These are phyloP conservation scores for Rhynchosporium secalis DNA, from an alignment of 2,329 filamentous ascomycete species.

Conservation along the genomic window DNA sequence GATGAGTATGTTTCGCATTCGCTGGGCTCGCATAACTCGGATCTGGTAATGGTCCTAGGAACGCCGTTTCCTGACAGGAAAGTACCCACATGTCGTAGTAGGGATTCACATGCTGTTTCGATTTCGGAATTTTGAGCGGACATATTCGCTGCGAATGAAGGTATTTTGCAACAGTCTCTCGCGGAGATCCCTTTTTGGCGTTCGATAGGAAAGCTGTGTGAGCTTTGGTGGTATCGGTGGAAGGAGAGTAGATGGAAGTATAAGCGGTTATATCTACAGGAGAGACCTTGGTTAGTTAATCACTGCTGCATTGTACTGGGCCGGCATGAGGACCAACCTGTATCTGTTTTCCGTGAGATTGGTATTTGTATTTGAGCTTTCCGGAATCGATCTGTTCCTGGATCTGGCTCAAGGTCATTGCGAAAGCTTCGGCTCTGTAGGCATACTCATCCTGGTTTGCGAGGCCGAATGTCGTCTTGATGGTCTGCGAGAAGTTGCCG, in stretches of 20 bases:
- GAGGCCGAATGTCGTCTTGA: slow-evolving; percentile 30
- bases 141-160: slow-evolving; percentile 55
- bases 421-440: slow-evolving; percentile 34
- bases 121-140: slow-evolving; percentile 47
- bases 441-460: slow-evolving; percentile 30
- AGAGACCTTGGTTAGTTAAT: slow-evolving; percentile 31
- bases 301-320: background rate
- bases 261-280: slow-evolving; percentile 64
- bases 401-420: slow-evolving; percentile 32
- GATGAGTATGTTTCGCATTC: slow-evolving; percentile 59
- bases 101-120: slow-evolving; percentile 58
- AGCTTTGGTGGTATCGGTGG: slow-evolving; percentile 59
- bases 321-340: slow-evolving; percentile 12
- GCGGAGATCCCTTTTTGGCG: slow-evolving; percentile 63
- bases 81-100: slow-evolving; percentile 69
- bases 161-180: slow-evolving; percentile 55
- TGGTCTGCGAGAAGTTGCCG: slow-evolving; percentile 29
- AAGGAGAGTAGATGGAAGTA: slow-evolving; percentile 63
- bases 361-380: slow-evolving; percentile 32
- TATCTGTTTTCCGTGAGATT: slow-evolving; percentile 29
- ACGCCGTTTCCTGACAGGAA: slow-evolving; percentile 56
- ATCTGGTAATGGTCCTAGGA: slow-evolving; percentile 64
- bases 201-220: slow-evolving; percentile 64
- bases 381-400: slow-evolving; percentile 23
- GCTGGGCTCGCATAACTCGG: slow-evolving; percentile 46